Base-by-base conservation (phyloP, 495 filamentous ascomycete species). In the Daldinia loculata region DNA sequence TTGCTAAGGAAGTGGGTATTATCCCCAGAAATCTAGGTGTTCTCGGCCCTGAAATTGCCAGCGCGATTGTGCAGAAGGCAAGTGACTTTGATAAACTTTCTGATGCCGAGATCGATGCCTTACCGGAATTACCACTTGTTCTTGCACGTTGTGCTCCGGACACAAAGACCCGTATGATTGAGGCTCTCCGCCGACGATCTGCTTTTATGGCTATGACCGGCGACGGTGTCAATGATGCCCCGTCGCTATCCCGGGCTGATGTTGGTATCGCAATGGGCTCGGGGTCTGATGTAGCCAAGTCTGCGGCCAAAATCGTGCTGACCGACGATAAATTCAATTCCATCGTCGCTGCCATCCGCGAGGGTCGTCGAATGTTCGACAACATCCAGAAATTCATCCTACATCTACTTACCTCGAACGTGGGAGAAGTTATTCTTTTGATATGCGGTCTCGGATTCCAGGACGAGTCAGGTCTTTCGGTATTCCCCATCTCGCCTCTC, bases 261-360 rank as follows among this genome's bases (percentile, higher is more conserved):
- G 91, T 94, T 7, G 92, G 92, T 29, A 95, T 95, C 64, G 92
- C 92, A 22, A 94, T 95, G 92, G 92, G 92, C 14, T 87, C 89
- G 50, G 94, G 93, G 4, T 93, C 91, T 26, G 94, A 97, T 68
- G 93, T 97, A n/a, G 93, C 93, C 27, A 96, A 94, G 76, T 92
- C 91, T 36, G 93, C 93, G 2, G 89, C 93, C 4, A 93, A 94
- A 76, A 93, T 96, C 75, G 92, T 96, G 11, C 81, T 96, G 22
- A 94, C 93, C 0, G 92, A 95, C 77, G 93, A 96, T 78, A 95
- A 97, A 77, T 95, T 95, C 78, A 90, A 91, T 32, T 89, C 85
- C 12, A 94, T 94, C 69, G 89, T 93, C 3, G 89, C 87, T 24
- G 90, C 90, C 6, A 88, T 93, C 65, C 86, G 89, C 58, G 90